Evolutionary conservation across 2,329 filamentous ascomycete genomes (phyloP), one percentile per base, ranked within the genome.

Genomic region (Blumeria graminis): DNA sequence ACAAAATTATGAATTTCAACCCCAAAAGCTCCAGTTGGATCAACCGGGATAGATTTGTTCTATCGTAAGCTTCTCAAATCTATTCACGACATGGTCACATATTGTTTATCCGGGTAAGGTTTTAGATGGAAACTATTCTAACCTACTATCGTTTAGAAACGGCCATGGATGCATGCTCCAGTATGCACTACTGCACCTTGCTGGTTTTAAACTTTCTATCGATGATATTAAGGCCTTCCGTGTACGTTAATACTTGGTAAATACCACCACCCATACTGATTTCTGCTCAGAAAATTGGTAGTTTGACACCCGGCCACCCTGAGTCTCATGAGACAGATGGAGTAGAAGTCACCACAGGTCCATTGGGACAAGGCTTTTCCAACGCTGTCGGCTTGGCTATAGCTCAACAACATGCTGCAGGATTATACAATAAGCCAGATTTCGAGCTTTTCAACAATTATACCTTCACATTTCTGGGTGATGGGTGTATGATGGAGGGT

Each of bases 1-100:
- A 94, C 81, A 93, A 92, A 73, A 93, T 95, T 78, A 87, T 98
- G 87, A 93, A 75, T 71, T 98, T 95, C 80, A 98, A 96, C 83
- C 92, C 92, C 67, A 93, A 95, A 83, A 95, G 94, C 80, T 86
- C 92, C 65, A 77, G 87, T 62, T 98, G 89, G 89, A 68, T 92
- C 66, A 96, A 96, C 81, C 84, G 92, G 68, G 92, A 98, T 74
- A 85, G 92, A 71, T 98, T 98, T 69, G 88, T 98, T 61, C 88
- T 98, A 70, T 98, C 92, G 89, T 95, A 80, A 79, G 89, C 84
- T 48, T 39, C 33, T 36, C 16, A 38, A 38, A 16, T 10, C 16
- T 33, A 11, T 1, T 1, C 3, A 52, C 11, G 3, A 38, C 6
- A 36, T 18, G 7, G 38, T 5, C 33, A 4, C 16, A 8, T 18